Evolutionary conservation across 208 protist species (phyloP).

Genomic region (Trypanosomatidae sp.): DNA sequence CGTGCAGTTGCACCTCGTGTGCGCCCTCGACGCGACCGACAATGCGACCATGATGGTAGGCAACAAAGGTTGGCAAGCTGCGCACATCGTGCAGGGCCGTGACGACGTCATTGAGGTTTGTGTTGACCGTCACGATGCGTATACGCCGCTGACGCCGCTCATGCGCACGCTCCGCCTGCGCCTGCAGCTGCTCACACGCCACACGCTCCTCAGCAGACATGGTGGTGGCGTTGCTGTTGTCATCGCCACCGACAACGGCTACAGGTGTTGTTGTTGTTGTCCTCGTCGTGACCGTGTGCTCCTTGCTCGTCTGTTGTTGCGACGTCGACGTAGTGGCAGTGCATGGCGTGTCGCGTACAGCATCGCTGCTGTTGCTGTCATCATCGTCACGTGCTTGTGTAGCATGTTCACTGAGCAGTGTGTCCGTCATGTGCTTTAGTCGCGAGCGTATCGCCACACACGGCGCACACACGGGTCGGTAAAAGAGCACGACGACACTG

Average conservation of each 20-base stretch:
- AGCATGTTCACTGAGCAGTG: neutral
- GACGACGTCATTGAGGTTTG: slow-evolving; percentile 45
- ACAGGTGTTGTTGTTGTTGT: neutral
- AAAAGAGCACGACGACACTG: slow-evolving; percentile 63
- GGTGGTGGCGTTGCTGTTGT: neutral
- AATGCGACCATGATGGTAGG: slow-evolving; percentile 52
- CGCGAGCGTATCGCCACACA: slow-evolving; percentile 33
- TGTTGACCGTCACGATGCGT: slow-evolving; percentile 62
- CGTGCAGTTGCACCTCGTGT: slow-evolving; percentile 32
- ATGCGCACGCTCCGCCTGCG: slow-evolving; percentile 7
- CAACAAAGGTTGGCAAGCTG: slow-evolving; percentile 79
- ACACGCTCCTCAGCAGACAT: slow-evolving; percentile 11
- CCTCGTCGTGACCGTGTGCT: neutral
- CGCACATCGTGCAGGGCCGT: slow-evolving; percentile 74
- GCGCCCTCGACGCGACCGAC: slow-evolving; percentile 56
- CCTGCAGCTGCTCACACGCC: slow-evolving; percentile 8
- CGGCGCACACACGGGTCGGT: slow-evolving; percentile 46
- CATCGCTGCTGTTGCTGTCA: neutral
- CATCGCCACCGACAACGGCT: neutral
- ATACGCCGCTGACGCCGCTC: slow-evolving; percentile 4
- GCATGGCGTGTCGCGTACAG: neutral
- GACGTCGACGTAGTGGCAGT: neutral
- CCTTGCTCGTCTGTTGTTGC: slow-evolving; percentile 1
- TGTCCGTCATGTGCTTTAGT: slow-evolving; percentile 20
- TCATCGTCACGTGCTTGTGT: neutral